Evolutionary conservation across 352 stramenopile species (phyloP).

Genomic region (Globisporangium splendens): DNA sequence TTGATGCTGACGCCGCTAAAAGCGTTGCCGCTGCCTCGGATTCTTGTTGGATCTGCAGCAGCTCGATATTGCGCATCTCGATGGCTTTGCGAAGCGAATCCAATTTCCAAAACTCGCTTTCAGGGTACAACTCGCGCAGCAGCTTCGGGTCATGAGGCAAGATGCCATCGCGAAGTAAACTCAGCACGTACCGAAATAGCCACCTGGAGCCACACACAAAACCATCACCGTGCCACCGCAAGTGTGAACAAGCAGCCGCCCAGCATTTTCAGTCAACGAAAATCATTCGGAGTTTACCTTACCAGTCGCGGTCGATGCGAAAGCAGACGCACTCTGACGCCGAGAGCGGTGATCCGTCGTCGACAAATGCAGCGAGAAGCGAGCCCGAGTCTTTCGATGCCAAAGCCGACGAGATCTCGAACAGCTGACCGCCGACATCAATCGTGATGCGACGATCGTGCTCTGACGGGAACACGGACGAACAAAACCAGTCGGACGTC

Average conservation of each 20-base stretch:
- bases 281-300: background rate
- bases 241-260: too few relatives aligned
- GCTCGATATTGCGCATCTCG: constrained; percentile 63
- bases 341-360: constrained; percentile 58
- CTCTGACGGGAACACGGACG: constrained; percentile 37
- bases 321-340: constrained; percentile 67
- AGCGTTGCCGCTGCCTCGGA: constrained; percentile 13
- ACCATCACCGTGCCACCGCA: too few relatives aligned
- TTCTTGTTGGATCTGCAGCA: constrained; percentile 44
- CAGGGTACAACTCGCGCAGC: constrained; percentile 62
- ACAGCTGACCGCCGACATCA: constrained; percentile 68
- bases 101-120: constrained; percentile 84
- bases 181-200: constrained; percentile 75
- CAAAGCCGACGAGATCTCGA: constrained; percentile 54
- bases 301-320: constrained; percentile 72
- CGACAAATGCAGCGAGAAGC: constrained; percentile 61
- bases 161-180: constrained; percentile 74
- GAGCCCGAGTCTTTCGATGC: constrained; percentile 54
- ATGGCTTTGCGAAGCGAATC: constrained; percentile 73
- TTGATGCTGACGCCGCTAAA: too few relatives aligned
- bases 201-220: constrained; percentile 26
- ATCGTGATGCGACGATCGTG: constrained; percentile 51
- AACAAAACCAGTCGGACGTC: constrained; percentile 74
- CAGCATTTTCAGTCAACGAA: background rate
- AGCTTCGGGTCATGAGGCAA: constrained; percentile 65